phyloP scores from a whole-genome alignment of 106 monocot species.

The Dendrobium chrysotoxum region DNA sequence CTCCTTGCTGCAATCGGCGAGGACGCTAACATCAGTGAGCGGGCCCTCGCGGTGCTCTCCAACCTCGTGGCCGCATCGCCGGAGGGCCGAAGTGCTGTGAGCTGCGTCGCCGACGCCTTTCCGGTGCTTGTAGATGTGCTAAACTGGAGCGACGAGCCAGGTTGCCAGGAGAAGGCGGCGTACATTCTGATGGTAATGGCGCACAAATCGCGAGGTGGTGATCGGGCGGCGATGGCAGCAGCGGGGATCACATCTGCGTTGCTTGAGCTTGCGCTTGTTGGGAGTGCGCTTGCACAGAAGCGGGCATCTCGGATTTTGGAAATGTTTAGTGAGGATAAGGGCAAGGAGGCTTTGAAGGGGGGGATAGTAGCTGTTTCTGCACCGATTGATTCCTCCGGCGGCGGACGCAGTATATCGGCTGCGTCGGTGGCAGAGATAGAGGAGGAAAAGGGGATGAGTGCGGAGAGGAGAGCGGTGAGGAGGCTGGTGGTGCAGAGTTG shows the following conservation, averaged over 20 bases:
- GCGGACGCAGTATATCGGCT: no score
- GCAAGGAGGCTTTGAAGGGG: conserved; percentile 30
- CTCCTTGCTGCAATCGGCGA: conserved; percentile 48
- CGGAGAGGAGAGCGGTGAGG: conserved; percentile 58
- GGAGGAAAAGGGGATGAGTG: conserved; percentile 30
- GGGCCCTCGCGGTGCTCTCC: conserved; percentile 47
- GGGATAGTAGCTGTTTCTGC: conserved; percentile 1
- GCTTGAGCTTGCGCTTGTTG: conserved; percentile 69
- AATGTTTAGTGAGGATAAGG: conserved; percentile 44
- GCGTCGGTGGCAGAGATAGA: background rate
- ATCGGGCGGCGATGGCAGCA: conserved; percentile 48
- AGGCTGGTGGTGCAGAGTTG: conserved; percentile 73
- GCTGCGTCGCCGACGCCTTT: conserved; percentile 27
- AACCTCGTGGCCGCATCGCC: conserved; percentile 41
- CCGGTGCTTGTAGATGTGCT: conserved; percentile 60
- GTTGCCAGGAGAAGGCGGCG: conserved; percentile 76
- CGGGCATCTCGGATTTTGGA: conserved; percentile 70
- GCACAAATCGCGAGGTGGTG: conserved; percentile 24
- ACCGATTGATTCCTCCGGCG: conserved; percentile 15
- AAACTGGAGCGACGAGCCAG: conserved; percentile 57
- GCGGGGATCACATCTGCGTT: conserved; percentile 48
- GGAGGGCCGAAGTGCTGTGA: conserved; percentile 43
- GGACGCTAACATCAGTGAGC: conserved; percentile 39
- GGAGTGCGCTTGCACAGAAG: conserved; percentile 70
- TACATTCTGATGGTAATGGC: conserved; percentile 80